Evolutionary conservation across 768 basidiomycete genomes (phyloP).

Genomic region (Lactarius quietus): DNA sequence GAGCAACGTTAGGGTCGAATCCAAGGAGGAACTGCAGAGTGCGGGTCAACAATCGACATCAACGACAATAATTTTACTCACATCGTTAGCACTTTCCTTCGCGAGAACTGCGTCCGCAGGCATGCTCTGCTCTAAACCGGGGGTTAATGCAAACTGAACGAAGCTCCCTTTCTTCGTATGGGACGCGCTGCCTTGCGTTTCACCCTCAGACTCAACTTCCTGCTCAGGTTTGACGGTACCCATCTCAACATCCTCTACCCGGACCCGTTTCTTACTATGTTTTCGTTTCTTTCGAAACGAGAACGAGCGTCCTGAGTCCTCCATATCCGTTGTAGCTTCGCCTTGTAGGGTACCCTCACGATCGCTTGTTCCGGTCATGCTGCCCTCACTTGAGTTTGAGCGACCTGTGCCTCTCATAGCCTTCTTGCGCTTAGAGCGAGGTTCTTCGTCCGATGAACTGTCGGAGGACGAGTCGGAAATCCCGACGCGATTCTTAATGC

Average conservation of each 20-base stretch:
- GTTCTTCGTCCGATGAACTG: conserved; percentile 47
- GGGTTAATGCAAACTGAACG: conserved; percentile 35
- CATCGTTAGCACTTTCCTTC: conserved; percentile 72
- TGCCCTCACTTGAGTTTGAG: conserved; percentile 10
- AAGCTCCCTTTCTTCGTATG: conserved; percentile 25
- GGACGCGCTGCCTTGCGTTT: conserved; percentile 9
- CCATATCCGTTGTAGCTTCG: conserved; percentile 25
- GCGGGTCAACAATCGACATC: neutral
- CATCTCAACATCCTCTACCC: conserved; percentile 33
- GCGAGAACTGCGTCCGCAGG: conserved; percentile 84
- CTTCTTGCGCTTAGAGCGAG: conserved; percentile 22
- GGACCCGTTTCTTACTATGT: conserved; percentile 23
- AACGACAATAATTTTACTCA: conserved; percentile 32
- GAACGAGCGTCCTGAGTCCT: conserved; percentile 21
- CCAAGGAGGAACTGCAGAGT: conserved; percentile 65
- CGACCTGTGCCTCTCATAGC: conserved; percentile 13
- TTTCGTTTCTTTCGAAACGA: conserved; percentile 29
- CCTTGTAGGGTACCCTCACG: conserved; percentile 29
- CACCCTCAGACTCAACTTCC: conserved; percentile 31
- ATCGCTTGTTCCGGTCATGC: conserved; percentile 24
- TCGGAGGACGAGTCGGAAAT: conserved; percentile 42
- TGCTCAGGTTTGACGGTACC: conserved; percentile 28
- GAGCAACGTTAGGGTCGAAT: conserved; percentile 78
- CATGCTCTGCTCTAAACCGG: conserved; percentile 67
- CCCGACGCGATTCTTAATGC: conserved; percentile 69